A percentile compares a stretch with the other conserved stretches of the same genome.
These are phyloP conservation scores for Epichloe uncinata DNA, from an alignment of 2,329 filamentous ascomycete genomes.

Conservation along the genomic window DNA sequence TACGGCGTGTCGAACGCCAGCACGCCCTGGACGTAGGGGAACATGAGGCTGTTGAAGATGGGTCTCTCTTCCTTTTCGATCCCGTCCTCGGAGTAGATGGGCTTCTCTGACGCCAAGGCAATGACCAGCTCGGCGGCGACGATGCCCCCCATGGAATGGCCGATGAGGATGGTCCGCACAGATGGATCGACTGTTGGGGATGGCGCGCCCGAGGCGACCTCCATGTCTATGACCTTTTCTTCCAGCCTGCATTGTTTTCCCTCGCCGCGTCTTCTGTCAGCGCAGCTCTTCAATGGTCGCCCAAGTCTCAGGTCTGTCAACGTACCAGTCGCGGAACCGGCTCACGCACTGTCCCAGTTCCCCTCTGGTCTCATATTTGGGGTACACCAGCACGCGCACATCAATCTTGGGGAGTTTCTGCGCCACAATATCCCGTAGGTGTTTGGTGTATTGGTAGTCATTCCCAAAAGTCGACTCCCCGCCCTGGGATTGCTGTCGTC, in stretches of 20 bases:
- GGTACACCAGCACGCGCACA: conserved; percentile 59
- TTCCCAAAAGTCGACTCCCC: conserved; percentile 64
- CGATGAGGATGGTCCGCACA: conserved; percentile 68
- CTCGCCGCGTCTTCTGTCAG: too few species aligned
- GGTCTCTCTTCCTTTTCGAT: conserved; percentile 19
- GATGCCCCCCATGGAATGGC: conserved; percentile 88
- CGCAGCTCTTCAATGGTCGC: too few species aligned
- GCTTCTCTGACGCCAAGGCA: conserved; percentile 46
- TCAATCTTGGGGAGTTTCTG: conserved; percentile 55
- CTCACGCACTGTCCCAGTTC: conserved; percentile 58
- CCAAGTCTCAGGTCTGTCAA: neutral
- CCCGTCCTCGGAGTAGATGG: conserved; percentile 35
- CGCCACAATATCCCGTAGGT: conserved; percentile 52
- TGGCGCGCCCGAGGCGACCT: conserved; percentile 67
- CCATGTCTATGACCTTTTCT: conserved; percentile 86
- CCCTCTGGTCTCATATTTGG: conserved; percentile 69
- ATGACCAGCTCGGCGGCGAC: conserved; percentile 83
- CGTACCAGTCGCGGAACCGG: conserved; percentile 62
- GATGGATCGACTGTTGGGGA: conserved; percentile 79
- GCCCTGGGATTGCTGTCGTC: conserved; percentile 35
- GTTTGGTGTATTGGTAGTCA: conserved; percentile 52
- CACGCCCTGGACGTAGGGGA: conserved; percentile 82
- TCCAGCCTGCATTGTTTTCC: conserved; percentile 47
- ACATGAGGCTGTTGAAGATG: conserved; percentile 58
- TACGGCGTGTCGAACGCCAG: conserved; percentile 93